Base-by-base conservation (phyloP, 768 basidiomycete species). In the Auricularia heimuer region DNA sequence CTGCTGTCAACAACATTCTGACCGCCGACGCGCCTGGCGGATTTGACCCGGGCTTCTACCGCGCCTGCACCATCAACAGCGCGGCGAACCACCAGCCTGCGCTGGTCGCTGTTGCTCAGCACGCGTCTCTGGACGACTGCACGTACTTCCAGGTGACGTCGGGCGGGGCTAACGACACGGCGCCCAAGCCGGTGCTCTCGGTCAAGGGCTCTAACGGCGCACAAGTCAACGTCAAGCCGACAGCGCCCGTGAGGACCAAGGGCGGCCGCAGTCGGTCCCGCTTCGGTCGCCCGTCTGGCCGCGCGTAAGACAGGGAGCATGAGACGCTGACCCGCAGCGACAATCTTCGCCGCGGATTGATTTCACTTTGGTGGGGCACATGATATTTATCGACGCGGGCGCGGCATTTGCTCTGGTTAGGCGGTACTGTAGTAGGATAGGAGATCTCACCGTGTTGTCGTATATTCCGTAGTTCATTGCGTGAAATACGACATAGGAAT, bases 61-160 rank as follows among this genome's bases (percentile, higher is more conserved):
- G 62, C 47, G 63, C 45, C 54, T 69, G 54, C 61, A 63, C 21
- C 36, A 73, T 70, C 75, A 82, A 78, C 72, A 66, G 78, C 29
- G 76, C 77, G 18, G 68, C 79, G 4, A 83, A 83, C 75, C 82
- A 84, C 69, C 80, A 81, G 69, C 81, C 79, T 33, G 77, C 75
- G 39, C 75, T 82, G 63, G 79, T 78, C 56, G 73, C 79, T 56
- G 66, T 83, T 68, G 81, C 81, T 45, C 82, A 83, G 69, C 82
- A 82, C 68, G 82, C 29, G 47, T 51, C 47, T 8, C 47, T 51
- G 4, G 47, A 51, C 47, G 47, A 51, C 47, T 51, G 47, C 47
- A 51, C 47, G 47, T 51, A 51, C 47, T 51, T 51, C 47, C 10
- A 51, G 47, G 47, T 51, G 0, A 51, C 47, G 6, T 16, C 14